Percentiles rank a stretch among this genome's conserved stretches.
phyloP scores from a whole-genome alignment of 345 rosid species.

The Psidium guajava region DNA sequence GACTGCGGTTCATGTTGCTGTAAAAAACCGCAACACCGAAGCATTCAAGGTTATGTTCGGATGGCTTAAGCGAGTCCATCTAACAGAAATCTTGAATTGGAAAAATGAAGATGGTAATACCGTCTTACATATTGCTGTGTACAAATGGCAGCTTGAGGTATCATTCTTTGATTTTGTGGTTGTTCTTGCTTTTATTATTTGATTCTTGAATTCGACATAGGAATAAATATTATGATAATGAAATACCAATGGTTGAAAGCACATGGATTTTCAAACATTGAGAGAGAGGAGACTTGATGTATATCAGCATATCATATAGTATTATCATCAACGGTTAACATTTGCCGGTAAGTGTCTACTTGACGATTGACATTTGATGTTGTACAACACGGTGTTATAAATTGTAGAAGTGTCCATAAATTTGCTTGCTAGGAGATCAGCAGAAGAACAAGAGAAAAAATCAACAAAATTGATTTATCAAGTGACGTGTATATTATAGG shows the following conservation, averaged over 20 bases:
- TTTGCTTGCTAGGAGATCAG: too few species aligned
- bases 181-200: background rate
- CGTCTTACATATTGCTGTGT: background rate
- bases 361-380: too few species aligned
- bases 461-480: too few species aligned
- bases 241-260: background rate
- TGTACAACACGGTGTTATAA: too few species aligned
- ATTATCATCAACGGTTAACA: too few species aligned
- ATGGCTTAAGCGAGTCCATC: background rate
- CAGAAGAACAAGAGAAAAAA: too few species aligned
- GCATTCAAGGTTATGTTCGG: background rate
- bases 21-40: accelerated
- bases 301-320: accelerated
- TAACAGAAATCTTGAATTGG: background rate
- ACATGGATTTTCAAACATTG: background rate
- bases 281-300: background rate
- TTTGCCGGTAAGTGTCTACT: too few species aligned
- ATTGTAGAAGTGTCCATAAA: too few species aligned
- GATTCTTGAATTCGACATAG: background rate
- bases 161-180: background rate
- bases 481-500: too few species aligned
- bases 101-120: background rate
- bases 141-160: background rate
- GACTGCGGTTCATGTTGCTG: background rate
- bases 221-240: background rate